Evolutionary conservation across 176 grass and related monocot genomes (phyloP).

Genomic region (bread wheat (Triticum aestivum)): DNA sequence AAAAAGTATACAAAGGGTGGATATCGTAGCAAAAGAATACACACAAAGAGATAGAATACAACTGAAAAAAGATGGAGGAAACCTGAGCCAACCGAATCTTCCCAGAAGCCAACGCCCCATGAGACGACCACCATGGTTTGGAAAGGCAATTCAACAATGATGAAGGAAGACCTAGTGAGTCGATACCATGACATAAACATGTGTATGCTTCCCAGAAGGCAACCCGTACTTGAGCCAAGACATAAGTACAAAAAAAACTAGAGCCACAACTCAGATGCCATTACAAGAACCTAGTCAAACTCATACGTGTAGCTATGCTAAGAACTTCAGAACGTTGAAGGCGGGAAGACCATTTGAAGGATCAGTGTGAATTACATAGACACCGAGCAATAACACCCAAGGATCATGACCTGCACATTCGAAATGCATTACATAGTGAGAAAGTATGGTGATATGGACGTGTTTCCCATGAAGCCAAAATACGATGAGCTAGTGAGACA

Average conservation of each 20-base stretch:
- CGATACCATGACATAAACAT: neutral
- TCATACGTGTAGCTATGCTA: too few relatives aligned
- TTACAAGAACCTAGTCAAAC: neutral
- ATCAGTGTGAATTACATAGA: neutral
- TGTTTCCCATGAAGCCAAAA: neutral
- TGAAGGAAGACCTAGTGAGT: neutral
- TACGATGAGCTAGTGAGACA: neutral
- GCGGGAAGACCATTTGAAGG: neutral
- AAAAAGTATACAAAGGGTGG: neutral
- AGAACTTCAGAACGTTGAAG: neutral
- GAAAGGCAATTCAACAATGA: neutral
- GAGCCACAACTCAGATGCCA: neutral
- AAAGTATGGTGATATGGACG: neutral
- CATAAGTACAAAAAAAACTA: neutral
- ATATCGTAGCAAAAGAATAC: neutral
- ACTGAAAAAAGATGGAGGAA: neutral
- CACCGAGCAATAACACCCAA: neutral
- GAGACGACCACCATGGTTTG: neutral
- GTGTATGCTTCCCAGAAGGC: neutral
- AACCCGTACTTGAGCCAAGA: neutral
- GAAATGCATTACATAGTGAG: neutral
- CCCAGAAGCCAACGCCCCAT: too few relatives aligned
- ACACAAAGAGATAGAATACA: neutral
- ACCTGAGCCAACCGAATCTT: neutral
- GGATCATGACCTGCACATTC: neutral